Percentiles rank a stretch among this genome's conserved stretches.
These are phyloP conservation scores for Bassia scoparia DNA, from an alignment of 148 eudicot genomes.

Conservation along the genomic window DNA sequence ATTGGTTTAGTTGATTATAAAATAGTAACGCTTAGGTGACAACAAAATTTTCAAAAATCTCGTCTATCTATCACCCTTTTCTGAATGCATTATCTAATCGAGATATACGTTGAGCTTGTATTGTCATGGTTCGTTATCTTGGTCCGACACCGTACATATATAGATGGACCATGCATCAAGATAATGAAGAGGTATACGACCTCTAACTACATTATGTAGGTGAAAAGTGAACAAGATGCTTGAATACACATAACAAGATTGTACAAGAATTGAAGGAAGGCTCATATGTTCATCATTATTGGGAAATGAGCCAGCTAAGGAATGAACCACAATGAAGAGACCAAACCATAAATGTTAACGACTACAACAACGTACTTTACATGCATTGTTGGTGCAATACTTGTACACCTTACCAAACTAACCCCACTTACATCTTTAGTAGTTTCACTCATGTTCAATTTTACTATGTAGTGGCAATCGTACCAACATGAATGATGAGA, in stretches of 20 bases:
- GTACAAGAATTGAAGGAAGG: not conserved
- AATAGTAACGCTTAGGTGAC: no score
- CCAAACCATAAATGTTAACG: no score
- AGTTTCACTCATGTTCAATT: no score
- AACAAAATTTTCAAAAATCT: no score
- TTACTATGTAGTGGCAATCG: no score
- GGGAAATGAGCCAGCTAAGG: conserved; percentile 4
- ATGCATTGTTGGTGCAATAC: not conserved
- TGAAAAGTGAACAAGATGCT: not conserved
- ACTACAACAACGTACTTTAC: not conserved
- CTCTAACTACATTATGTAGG: not conserved
- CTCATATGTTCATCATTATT: not conserved
- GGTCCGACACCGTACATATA: not conserved
- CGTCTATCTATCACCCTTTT: no score
- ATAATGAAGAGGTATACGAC: no score
- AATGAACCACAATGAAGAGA: not conserved
- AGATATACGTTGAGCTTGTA: no score
- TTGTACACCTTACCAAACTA: not conserved
- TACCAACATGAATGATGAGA: no score
- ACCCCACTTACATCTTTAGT: not conserved
- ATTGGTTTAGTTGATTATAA: no score
- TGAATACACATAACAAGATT: not conserved
- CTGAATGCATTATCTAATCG: no score
- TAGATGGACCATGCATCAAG: not conserved
- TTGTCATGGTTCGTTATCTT: no score